Base-by-base conservation (phyloP, 352 stramenopile genomes). In the Paralagenidium karlingii region DNA sequence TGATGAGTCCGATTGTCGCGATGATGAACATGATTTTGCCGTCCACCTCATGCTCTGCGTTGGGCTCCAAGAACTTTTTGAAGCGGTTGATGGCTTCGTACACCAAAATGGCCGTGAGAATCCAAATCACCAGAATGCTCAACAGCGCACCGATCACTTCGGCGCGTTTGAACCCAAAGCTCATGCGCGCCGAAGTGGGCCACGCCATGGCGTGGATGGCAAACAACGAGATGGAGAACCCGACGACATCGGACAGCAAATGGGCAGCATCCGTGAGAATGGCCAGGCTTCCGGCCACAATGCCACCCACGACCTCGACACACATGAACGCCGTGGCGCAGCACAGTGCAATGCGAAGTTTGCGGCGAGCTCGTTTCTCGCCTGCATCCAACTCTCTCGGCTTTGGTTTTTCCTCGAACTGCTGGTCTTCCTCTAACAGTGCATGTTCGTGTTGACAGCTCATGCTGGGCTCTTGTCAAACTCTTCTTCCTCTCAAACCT, bases 121-220 rank as follows among this genome's bases (percentile, higher is more conserved):
- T 63, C 51, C 87, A 96, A 41, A 99, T 94, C 40, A 90, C 70
- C 24, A 95, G 39, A 42, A 98, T 94, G 38, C 75, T 97, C 30
- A 95, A 71, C 3, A 99, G 51, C 19, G 96, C 96, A 8, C 91
- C 93, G 4, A 99, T 64, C 10, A 97, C 92, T 56, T 99, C 96
- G 2, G 88, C 93, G 33, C 96, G 75, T 45, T 97, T 82, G 43
- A 96, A 94, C n/a, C 96, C 95, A 60, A 95, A 99, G 0, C 91
- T 95, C 59, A 94, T 82, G 19, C 38, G 42, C 7, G 69, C 61
- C 2, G 59, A 68, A 8, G 70, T 61, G 1, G 76, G 58, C 2
- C 74, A 55, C 20, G 76, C 54, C 12, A 57, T 66, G 20, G 84
- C 53, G 45, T 82, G 84, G 54, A 90, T 78, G 40, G 76, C 76